phyloP scores from a whole-genome alignment of 2,329 filamentous ascomycete species.

The Exserohilum turcica region DNA sequence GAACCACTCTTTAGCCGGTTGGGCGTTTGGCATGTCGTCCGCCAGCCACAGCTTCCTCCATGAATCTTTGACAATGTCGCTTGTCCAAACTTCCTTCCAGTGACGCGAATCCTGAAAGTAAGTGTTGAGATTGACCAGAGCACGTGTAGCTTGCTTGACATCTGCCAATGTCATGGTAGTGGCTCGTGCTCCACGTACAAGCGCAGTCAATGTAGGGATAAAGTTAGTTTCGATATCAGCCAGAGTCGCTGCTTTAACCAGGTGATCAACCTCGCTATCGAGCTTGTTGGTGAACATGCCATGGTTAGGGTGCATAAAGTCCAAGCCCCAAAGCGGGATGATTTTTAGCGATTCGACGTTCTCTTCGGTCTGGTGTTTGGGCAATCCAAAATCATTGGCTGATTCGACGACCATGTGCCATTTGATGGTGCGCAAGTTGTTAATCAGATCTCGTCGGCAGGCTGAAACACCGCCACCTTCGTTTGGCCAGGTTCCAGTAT shows the following conservation, averaged over 20 bases:
- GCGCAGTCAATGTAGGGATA: slow-evolving; percentile 48
- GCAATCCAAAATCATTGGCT: slow-evolving; percentile 51
- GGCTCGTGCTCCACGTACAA: slow-evolving; percentile 48
- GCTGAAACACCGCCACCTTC: slow-evolving; percentile 51
- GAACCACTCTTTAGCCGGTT: slow-evolving; percentile 52
- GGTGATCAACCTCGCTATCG: slow-evolving; percentile 47
- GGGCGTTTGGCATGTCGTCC: slow-evolving; percentile 51
- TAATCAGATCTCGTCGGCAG: slow-evolving; percentile 51
- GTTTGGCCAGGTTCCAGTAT: slow-evolving; percentile 52
- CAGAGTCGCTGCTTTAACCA: slow-evolving; percentile 42
- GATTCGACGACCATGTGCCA: slow-evolving; percentile 53
- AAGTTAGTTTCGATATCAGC: slow-evolving; percentile 49
- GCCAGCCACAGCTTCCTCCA: slow-evolving; percentile 55
- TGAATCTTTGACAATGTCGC: slow-evolving; percentile 52
- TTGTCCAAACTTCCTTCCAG: slow-evolving; percentile 56
- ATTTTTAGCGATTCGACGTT: slow-evolving; percentile 52
- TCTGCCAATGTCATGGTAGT: slow-evolving; percentile 47
- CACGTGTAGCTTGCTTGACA: slow-evolving; percentile 50
- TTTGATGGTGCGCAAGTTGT: slow-evolving; percentile 50
- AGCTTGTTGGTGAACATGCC: slow-evolving; percentile 52
- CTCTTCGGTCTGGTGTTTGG: slow-evolving; percentile 51
- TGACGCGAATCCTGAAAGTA: slow-evolving; percentile 53
- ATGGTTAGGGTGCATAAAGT: slow-evolving; percentile 50
- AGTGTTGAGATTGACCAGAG: slow-evolving; percentile 51
- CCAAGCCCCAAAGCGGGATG: slow-evolving; percentile 51